Conservation (phyloP, 768 basidiomycete species). For the Strobilomyces confusus region DNA sequence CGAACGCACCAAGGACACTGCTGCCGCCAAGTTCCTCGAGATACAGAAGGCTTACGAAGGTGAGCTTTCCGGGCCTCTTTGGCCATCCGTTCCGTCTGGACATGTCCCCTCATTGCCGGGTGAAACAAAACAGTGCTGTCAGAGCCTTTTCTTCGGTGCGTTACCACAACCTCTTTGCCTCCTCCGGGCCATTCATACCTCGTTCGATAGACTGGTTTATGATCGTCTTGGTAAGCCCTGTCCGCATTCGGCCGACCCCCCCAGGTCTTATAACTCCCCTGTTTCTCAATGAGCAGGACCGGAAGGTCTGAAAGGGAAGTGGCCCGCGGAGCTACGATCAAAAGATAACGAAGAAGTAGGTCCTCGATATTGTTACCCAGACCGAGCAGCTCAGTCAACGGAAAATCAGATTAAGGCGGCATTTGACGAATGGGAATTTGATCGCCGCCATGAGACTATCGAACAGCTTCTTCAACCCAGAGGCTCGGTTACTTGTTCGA, state of each 20-base stretch:
- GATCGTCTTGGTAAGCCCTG: conserved; percentile 57
- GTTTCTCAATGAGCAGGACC: conserved; percentile 24
- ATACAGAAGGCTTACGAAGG: conserved; percentile 85
- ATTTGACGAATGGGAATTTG: conserved; percentile 39
- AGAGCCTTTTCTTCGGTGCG: conserved; percentile 66
- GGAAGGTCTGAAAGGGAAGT: conserved; percentile 39
- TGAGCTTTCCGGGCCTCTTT: conserved; percentile 24
- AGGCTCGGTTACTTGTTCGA: conserved; percentile 40
- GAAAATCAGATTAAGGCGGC: conserved; percentile 44
- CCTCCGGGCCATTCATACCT: conserved; percentile 6
- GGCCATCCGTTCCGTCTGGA: neutral
- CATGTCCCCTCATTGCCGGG: conserved; percentile 14
- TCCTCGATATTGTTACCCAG: conserved; percentile 17
- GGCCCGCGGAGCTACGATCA: conserved; percentile 42
- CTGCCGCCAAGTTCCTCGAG: conserved; percentile 65
- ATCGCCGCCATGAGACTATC: conserved; percentile 34
- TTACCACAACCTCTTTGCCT: conserved; percentile 4
- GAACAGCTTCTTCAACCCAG: conserved; percentile 42
- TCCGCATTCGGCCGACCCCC: conserved; percentile 4
- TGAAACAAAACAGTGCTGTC: conserved; percentile 53
- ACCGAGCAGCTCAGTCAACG: conserved; percentile 19
- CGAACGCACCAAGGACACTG: conserved; percentile 50
- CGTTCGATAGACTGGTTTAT: conserved; percentile 58
- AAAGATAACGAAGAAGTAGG: conserved; percentile 48
- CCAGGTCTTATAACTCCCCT: conserved; percentile 7